Evolutionary conservation across 148 eudicot species (phyloP), one percentile per base, ranked within the genome.

Genomic region (Vaccinium myrtillus): DNA sequence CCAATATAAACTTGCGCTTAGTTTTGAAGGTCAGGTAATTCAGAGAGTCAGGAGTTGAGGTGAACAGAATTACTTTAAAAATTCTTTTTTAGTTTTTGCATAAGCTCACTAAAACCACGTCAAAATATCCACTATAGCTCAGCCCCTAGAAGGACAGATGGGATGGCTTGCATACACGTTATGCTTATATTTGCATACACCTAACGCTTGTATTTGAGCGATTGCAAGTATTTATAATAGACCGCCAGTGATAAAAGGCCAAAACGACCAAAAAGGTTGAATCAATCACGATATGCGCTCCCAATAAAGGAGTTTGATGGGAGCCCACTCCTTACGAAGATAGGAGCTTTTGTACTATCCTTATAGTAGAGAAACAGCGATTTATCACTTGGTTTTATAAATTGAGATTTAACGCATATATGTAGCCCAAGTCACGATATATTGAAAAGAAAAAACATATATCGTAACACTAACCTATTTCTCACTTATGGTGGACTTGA

Each of bases 1-100:
- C 78, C 85, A 81, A 43, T 54, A 69, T 54, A 84, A 48, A 76
- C 15, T 75, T 54, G 77, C 32, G 55, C 78, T 79, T 46, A 83
- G 74, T 67, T 59, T 32, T 14, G 16, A 78, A 51, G 59, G 30
- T 25, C 80, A 77, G 30, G 80, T 25, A 78, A n/a, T 48, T 36
- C 74, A 13, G 30, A n/a, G 50, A 19, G 27, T 50, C 36, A 51
- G 13, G 13, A 69, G 21, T 50, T 51, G 75, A 65, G 75, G 27
- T 23, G 23, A n/a, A 63, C n/a, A 23, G 75, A 23, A 59, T 43
- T 2, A 79, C 15, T 27, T 69, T 13, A 1, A 27, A 27, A 11
- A 67, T 25, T 12, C 73, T 25, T 23, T 23, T 65, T 65, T 65
- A 12, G 9, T 15, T 73, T 30, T 8, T 76, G 51, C 49, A 8